These are phyloP conservation scores for Pelargonium hybrid DNA, from an alignment of 441 rosid genomes.

Conservation along the genomic window DNA sequence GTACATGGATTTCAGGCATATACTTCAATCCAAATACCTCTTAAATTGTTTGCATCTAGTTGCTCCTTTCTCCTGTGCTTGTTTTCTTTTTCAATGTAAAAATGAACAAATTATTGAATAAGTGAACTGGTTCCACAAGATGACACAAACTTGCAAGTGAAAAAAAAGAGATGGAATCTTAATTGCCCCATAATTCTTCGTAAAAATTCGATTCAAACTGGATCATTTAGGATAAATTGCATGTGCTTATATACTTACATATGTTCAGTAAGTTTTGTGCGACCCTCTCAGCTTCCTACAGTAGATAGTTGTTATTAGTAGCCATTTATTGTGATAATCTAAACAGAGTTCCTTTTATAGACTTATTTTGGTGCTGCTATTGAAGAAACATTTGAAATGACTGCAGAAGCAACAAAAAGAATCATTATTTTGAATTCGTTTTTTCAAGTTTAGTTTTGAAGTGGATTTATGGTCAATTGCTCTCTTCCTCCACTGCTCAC, in stretches of 20 bases:
- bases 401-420: neutral
- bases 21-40: neutral
- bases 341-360: neutral
- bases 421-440: too few species aligned
- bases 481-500: neutral
- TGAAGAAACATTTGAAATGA: neutral
- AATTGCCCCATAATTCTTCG: neutral
- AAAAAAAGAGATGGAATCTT: neutral
- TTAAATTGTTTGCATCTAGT: neutral
- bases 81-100: neutral
- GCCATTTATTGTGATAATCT: neutral
- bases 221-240: neutral
- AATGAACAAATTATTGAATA: neutral
- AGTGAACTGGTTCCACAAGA: neutral
- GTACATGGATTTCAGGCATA: conserved; percentile 97
- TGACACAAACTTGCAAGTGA: neutral
- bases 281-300: neutral
- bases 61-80: neutral
- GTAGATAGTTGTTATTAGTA: neutral
- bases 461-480: neutral
- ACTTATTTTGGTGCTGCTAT: too few species aligned
- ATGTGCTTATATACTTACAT: neutral
- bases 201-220: neutral
- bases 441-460: neutral
- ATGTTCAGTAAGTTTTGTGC: neutral